Base-by-base conservation (phyloP, 495 filamentous ascomycete genomes). In the Apodospora peruviana region DNA sequence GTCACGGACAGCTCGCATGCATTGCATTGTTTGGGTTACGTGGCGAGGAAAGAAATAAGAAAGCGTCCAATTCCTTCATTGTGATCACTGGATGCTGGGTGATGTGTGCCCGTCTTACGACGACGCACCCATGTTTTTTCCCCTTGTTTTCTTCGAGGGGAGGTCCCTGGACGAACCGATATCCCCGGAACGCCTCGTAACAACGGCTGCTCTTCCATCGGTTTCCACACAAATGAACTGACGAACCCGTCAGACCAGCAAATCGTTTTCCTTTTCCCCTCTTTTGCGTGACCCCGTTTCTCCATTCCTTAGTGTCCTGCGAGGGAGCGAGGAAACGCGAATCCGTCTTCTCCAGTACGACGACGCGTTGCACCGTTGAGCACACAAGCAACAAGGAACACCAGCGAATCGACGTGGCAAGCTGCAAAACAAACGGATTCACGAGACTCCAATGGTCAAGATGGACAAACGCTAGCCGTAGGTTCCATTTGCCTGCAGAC, bases 391-490 rank as follows among this genome's bases (percentile, higher is more conserved):
- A 32, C 27, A 14, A 7, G 27, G 7, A 7, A 14, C 27, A 11
- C 20, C 36, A 41, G 46, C 41, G 32, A 44, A 40, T 45, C 34
- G 48, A 45, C 32, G 41, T 8, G 17, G 34, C 48, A 45, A 45
- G 40, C 48, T 45, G 48, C 48, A 51, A 45, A 51, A 51, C 48
- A 57, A 46, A 46, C 54, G 35, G 17, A 42, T 24, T 21, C 12
- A 25, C 11, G 16, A 25, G 22, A 11, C 16, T 16, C 20, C 16
- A 20, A n/a, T n/a, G n/a, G n/a, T n/a, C 27, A 32, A 12, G 12
- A 5, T 32, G 27, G 9, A n/a, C 36, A 17, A 38, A 17, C 5
- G 36, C 7, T 8, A 14, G n/a, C 10, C 18, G 9, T 18, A 22
- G 5, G 34, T 48, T 45, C 51, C 43, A 24, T 45, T 53, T 43